Percentiles rank a stretch among this genome's conserved stretches.
Conservation (phyloP, 768 basidiomycete species). For the Imleria badia region DNA sequence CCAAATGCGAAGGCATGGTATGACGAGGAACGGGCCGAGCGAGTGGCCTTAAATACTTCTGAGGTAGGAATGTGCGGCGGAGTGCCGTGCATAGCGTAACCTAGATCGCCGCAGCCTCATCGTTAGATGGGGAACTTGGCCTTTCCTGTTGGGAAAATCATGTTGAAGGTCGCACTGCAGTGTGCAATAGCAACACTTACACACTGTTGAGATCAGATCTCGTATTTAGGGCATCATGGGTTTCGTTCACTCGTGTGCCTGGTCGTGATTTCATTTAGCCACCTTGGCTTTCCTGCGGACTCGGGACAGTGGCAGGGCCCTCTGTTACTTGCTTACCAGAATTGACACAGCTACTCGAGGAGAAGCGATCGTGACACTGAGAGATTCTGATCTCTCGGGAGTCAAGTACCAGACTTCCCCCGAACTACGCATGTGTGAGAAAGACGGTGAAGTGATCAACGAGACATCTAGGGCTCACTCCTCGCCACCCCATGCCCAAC, state of each 20-base stretch:
- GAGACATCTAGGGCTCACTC: slow-evolving; percentile 13
- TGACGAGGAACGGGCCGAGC: slow-evolving; percentile 14
- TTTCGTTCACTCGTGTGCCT: slow-evolving; percentile 30
- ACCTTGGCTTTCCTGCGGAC: slow-evolving; percentile 30
- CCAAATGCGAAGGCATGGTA: slow-evolving; percentile 47
- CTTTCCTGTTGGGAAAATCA: slow-evolving; percentile 40
- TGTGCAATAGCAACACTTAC: slow-evolving; percentile 29
- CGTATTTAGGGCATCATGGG: slow-evolving; percentile 33
- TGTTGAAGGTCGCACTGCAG: slow-evolving; percentile 29
- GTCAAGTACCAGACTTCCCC: slow-evolving; percentile 1
- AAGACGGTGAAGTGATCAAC: slow-evolving; percentile 19
- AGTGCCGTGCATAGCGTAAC: slow-evolving; percentile 35
- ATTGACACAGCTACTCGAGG: slow-evolving; percentile 24
- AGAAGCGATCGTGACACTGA: slow-evolving; percentile 27
- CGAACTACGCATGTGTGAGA: slow-evolving; percentile 23
- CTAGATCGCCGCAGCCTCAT: slow-evolving; percentile 33
- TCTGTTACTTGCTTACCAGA: slow-evolving; percentile 13
- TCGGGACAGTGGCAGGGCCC: slow-evolving; percentile 22
- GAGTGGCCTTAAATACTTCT: slow-evolving; percentile 26
- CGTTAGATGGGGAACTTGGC: slow-evolving; percentile 31
- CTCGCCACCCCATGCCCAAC: slow-evolving; percentile 19
- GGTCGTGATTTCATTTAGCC: slow-evolving; percentile 38
- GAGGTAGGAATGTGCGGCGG: slow-evolving; percentile 25
- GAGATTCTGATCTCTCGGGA: slow-evolving; percentile 15
- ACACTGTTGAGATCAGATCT: slow-evolving; percentile 35